These are phyloP conservation scores for Vaccinium corymbosum DNA, from an alignment of 148 eudicot species.

Conservation along the genomic window DNA sequence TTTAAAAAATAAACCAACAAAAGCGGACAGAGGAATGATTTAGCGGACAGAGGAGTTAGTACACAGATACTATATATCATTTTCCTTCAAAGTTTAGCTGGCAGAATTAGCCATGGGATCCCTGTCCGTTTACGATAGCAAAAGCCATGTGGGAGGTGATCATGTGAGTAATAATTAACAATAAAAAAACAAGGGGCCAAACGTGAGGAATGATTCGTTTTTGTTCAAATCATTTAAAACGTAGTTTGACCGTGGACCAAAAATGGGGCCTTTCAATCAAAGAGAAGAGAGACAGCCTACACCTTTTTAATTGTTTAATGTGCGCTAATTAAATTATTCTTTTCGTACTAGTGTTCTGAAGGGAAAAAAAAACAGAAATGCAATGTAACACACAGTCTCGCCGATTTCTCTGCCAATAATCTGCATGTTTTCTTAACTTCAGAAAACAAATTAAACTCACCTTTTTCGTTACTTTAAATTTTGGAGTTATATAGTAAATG, in stretches of 20 bases:
- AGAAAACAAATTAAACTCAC: background rate
- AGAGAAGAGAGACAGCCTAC: background rate
- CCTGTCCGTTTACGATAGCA: background rate
- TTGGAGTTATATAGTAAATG: background rate
- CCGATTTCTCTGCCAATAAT: constrained; percentile 16
- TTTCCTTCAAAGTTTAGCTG: background rate
- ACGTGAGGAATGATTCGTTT: constrained; percentile 14
- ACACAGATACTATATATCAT: background rate
- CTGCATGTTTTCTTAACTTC: background rate
- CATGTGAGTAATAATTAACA: background rate
- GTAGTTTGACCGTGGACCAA: constrained; percentile 10
- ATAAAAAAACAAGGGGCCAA: background rate
- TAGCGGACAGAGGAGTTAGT: no score
- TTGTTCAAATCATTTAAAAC: no score
- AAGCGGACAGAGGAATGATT: no score
- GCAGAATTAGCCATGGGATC: background rate
- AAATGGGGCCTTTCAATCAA: constrained; percentile 9
- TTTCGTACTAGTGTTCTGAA: no score
- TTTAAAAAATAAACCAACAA: no score
- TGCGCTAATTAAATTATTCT: background rate
- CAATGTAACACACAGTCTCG: background rate
- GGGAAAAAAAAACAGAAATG: no score
- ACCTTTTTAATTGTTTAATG: background rate
- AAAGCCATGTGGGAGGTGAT: constrained; percentile 13
- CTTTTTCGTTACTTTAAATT: background rate